phyloP scores from a whole-genome alignment of 164 flowering plant genomes.

The Vitis amurensis region DNA sequence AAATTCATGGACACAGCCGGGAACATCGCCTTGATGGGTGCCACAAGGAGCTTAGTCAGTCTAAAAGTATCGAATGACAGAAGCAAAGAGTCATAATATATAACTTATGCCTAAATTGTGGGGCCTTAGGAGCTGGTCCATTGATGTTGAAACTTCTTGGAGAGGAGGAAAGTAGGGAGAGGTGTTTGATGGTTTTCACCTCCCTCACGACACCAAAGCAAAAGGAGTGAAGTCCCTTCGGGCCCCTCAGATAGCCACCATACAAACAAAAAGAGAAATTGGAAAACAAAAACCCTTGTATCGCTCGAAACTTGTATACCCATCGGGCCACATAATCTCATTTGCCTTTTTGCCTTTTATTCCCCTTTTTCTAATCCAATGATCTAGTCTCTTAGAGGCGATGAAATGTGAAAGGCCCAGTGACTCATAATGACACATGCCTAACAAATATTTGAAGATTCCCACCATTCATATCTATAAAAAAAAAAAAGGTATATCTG shows the following conservation, averaged over 20 bases:
- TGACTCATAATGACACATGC: not conserved
- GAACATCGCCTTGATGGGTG: no score
- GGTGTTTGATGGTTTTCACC: no score
- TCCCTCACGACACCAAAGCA: not conserved
- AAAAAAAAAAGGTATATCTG: no score
- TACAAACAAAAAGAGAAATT: constrained; percentile 16
- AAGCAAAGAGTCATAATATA: no score
- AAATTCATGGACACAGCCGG: no score
- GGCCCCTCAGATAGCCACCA: constrained; percentile 28
- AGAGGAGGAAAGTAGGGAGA: not conserved
- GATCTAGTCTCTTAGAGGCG: not conserved
- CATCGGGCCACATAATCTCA: constrained; percentile 5
- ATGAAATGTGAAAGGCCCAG: constrained; percentile 1
- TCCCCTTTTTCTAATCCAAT: not conserved
- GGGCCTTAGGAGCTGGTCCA: no score
- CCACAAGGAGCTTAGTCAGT: no score
- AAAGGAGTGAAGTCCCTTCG: constrained; percentile 7
- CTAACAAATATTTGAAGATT: no score
- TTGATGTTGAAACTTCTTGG: not conserved
- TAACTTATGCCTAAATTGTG: no score
- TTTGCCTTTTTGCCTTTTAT: not conserved
- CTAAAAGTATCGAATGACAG: no score
- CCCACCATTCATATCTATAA: no score
- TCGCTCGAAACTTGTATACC: constrained; percentile 9
- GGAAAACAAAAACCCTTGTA: constrained; percentile 5